Evolutionary conservation across 805 yeast genomes (phyloP).

Genomic region (Myxozyma neotropica): DNA sequence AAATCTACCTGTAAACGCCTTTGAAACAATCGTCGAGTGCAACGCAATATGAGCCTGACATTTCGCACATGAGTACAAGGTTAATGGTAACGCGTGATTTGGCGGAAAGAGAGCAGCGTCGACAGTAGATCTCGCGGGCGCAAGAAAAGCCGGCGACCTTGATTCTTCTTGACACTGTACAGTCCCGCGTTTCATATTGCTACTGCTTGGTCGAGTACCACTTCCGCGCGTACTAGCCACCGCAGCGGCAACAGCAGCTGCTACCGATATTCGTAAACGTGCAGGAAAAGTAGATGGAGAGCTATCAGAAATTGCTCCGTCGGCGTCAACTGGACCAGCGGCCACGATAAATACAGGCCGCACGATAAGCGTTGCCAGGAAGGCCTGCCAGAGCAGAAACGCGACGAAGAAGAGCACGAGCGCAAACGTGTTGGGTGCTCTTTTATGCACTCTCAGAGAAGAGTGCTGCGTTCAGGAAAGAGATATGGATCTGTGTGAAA

Average conservation of each 20-base stretch:
- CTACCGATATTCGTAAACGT: constrained; percentile 5
- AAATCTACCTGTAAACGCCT: constrained; percentile 24
- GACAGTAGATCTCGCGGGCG: neutral
- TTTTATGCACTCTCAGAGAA: neutral
- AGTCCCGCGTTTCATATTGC: neutral
- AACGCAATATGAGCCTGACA: constrained; percentile 25
- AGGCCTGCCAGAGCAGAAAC: constrained; percentile 33
- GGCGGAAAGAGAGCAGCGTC: constrained; percentile 12
- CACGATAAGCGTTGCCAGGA: constrained; percentile 26
- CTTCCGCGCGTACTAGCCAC: constrained; percentile 2
- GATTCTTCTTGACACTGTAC: neutral
- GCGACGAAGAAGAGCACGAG: constrained; percentile 21
- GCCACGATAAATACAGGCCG: constrained; percentile 25
- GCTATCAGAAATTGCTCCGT: neutral
- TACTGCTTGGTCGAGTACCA: neutral
- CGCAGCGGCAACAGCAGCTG: constrained; percentile 6
- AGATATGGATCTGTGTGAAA: too few species aligned
- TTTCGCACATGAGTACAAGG: constrained; percentile 18
- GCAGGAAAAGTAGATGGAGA: neutral
- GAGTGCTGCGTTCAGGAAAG: neutral
- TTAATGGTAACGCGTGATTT: constrained; percentile 11
- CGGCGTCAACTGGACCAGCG: neutral
- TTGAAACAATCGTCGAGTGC: constrained; percentile 17
- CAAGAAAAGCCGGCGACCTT: neutral
- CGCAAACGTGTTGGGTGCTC: constrained; percentile 15